Conservation (phyloP, 2,329 filamentous ascomycete genomes). For the Cladorrhinum sp. region DNA sequence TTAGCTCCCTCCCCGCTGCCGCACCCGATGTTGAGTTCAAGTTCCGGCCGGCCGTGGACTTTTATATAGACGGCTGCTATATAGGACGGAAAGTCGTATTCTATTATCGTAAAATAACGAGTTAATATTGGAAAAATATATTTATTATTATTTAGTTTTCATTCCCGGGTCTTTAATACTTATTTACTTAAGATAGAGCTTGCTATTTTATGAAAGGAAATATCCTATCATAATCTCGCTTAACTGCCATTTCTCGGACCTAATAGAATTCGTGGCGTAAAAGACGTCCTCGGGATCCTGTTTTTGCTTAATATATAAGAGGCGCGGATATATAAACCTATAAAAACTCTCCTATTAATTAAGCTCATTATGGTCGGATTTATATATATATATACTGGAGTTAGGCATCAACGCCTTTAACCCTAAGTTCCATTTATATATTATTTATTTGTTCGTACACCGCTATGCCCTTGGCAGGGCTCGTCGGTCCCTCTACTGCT, state of each 20-base stretch:
- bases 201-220: not conserved
- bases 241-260: constrained; percentile 24
- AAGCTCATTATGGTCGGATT: constrained; percentile 25
- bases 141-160: no score
- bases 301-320: constrained; percentile 24
- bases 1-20: constrained; percentile 27
- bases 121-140: no score
- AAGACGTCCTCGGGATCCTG: constrained; percentile 25
- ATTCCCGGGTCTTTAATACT: no score
- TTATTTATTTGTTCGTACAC: no score
- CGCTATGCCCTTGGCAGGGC: no score
- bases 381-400: constrained; percentile 20
- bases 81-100: no score
- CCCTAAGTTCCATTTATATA: constrained; percentile 12
- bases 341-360: constrained; percentile 22
- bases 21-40: constrained; percentile 34
- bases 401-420: constrained; percentile 21
- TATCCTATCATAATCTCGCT: not conserved
- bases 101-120: no score
- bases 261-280: constrained; percentile 25
- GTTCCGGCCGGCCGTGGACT: constrained; percentile 40
- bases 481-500: no score
- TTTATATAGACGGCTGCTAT: constrained; percentile 42
- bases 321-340: constrained; percentile 21
- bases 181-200: not conserved